Evolutionary conservation across 805 yeast species (phyloP), one percentile per base, ranked within the genome.

Genomic region (Wickerhamomyces hampshirensis): DNA sequence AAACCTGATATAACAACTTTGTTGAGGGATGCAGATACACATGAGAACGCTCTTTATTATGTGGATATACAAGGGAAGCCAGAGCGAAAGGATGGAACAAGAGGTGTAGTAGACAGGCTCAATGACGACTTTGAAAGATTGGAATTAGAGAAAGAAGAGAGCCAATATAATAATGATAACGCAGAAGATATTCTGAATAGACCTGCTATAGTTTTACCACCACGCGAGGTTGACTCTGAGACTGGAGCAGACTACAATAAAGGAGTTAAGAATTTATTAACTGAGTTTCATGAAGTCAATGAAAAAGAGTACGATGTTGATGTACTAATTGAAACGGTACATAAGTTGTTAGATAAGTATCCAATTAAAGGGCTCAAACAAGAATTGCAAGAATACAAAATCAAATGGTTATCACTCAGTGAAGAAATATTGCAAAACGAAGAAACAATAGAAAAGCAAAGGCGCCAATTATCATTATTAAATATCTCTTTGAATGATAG

Each of bases 21-120:
- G n/a, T 58, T 80, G 15, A 65, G 80, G 46, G 87, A 80, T 53
- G 76, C 82, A 4, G 72, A 73, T 24, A 55, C 50, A 0, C 66
- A 68, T 26, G 84, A 78, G 46, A 71, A 62, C 24, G 60, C 73
- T 2, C 54, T 79, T 24, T 79, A 75, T 49, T 62, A 58, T 24
- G 63, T 72, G 6, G 63, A 63, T 36, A 56, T 48, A 0, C 50
- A 47, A 11, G 62, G 56, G n/a, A 56, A 55, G 10, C 68, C 71
- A 1, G 71, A 64, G 34, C 52, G 84, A 17, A 62, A 63, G 19
- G 83, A 77, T 46, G 81, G 80, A 1, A 68, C 67, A 33, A 47
- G 56, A 14, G 66, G 68, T 14, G 54, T 59, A 1, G 51, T 59
- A 18, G 70, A 64, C 30, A 46, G 50, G 30, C 35, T 66, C 16